These are phyloP conservation scores for Ceratocystis papillata DNA, from an alignment of 2,329 filamentous ascomycete genomes.

Conservation along the genomic window DNA sequence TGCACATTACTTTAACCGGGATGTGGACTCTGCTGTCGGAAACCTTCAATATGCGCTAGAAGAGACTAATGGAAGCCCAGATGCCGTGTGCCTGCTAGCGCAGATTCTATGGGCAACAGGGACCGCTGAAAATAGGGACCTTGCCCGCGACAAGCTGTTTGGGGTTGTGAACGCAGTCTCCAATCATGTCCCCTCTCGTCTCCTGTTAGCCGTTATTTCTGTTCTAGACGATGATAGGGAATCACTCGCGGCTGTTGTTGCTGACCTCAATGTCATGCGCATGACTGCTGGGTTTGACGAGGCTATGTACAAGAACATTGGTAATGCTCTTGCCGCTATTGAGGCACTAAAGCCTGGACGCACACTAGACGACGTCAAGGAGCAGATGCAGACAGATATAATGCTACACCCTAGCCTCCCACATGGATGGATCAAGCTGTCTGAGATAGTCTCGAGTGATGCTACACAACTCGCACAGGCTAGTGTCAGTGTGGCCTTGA, in stretches of 20 bases:
- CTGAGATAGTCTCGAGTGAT: constrained; percentile 45
- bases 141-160: constrained; percentile 70
- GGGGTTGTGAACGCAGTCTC: constrained; percentile 63
- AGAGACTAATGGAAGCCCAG: constrained; percentile 65
- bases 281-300: constrained; percentile 53
- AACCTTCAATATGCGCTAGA: constrained; percentile 72
- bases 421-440: constrained; percentile 69
- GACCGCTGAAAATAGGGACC: constrained; percentile 58
- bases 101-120: constrained; percentile 92
- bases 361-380: constrained; percentile 42
- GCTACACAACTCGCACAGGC: constrained; percentile 67
- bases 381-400: constrained; percentile 62
- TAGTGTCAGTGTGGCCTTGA: constrained; percentile 48
- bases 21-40: constrained; percentile 57
- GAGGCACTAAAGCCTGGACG: constrained; percentile 46
- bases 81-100: constrained; percentile 76
- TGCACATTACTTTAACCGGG: constrained; percentile 60
- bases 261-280: constrained; percentile 64
- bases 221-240: constrained; percentile 70
- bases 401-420: constrained; percentile 72
- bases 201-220: constrained; percentile 74
- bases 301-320: constrained; percentile 56
- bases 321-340: constrained; percentile 65
- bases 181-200: constrained; percentile 66
- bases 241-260: constrained; percentile 65